Conservation (phyloP, 164 flowering plant species). For the grape (Vitis vinifera) region ASM3070453v1 NC_081811.1:27337001-27337500, state of each 20-base stretch:
- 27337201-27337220: neutral
- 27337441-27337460: neutral
- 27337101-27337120: conserved; percentile 90
- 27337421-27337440: conserved; percentile 3
- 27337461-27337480: neutral
- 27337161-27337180: conserved; percentile 7
- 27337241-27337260: conserved; percentile 77
- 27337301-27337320: conserved; percentile 86
- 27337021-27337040: conserved; percentile 45
- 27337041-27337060: conserved; percentile 93
- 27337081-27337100: conserved; percentile 74
- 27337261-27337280: conserved; percentile 97
- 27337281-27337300: conserved; percentile 93
- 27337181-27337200: neutral
- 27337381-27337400: neutral
- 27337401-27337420: neutral
- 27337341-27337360: conserved; percentile 90
- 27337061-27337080: conserved; percentile 87
- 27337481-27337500: too few relatives aligned
- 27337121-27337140: conserved; percentile 30
- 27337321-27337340: conserved; percentile 89
- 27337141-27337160: neutral
- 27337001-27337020: conserved; percentile 1
- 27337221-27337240: neutral
- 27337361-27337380: conserved; percentile 41